Base-by-base conservation (phyloP, 345 rosid genomes). In the Gossypium thurberi region DNA sequence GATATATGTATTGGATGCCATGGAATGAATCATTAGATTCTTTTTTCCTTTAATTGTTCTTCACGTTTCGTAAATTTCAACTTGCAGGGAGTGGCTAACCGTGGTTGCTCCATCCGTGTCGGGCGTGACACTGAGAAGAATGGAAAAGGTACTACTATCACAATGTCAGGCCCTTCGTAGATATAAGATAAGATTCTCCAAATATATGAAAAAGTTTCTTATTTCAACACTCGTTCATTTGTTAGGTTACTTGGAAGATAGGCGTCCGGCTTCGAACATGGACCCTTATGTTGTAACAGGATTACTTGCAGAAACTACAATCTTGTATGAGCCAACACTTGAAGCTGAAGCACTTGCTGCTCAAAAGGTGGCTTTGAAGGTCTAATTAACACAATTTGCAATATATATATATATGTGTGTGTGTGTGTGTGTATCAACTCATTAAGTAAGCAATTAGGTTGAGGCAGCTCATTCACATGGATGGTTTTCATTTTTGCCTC, bases 251-350 rank as follows among this genome's bases (percentile, higher is more conserved):
- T 82, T 92, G 85, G 91, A 95, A 80, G 98, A 92, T 66, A 50
- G 96, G 63, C 95, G 96, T 48, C 98, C 99, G 47, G 91, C 98
- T 58, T 92, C 98, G 28, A 94, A 89, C 90, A 94, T 90, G 97
- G 98, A 92, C 78, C 97, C 98, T 3, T 92, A 89, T 66, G 75
- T 84, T 10, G 95, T 92, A 85, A 94, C 91, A 56, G 55, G 83
- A 18, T 79, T 92, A 43, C 78, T 92, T 65, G 97, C 97, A 2
- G 92, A 90, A 80, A 88, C 89, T 18, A 90, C 98, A 60, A 60
- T 94, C 26, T 77, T 92, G 43, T 89, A 88, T 83, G 91, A 92
- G 83, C 98, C 98, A 63, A 83, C 90, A 5, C 90, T 88, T 15
- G 88, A 92, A 76, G 98, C 86, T 48, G 95, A 88, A 82, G 93